Conservation (phyloP, 108 stramenopile genomes). For the Skeletonema grethae region DNA sequence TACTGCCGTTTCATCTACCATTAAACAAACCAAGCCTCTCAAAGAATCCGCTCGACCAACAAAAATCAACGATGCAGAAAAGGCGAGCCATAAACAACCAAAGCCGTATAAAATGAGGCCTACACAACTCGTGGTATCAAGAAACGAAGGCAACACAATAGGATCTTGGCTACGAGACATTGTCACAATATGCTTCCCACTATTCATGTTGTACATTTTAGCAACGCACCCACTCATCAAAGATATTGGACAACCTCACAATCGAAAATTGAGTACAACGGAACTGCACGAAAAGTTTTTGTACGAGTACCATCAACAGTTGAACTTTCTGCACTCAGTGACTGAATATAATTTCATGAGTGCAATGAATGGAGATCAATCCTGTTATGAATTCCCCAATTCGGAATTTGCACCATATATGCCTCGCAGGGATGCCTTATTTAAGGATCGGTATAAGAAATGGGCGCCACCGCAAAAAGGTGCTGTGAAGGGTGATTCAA, state of each 20-base stretch:
- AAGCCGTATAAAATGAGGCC: neutral
- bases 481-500: neutral
- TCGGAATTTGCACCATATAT: neutral
- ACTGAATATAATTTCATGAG: neutral
- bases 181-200: neutral
- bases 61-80: neutral
- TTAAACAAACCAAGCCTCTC: neutral
- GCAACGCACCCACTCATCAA: neutral
- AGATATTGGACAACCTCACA: neutral
- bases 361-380: neutral
- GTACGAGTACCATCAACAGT: neutral
- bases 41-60: neutral
- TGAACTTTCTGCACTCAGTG: neutral
- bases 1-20: neutral
- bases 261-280: neutral
- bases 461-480: neutral
- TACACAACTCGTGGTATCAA: neutral
- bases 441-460: neutral
- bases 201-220: neutral
- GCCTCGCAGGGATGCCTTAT: neutral
- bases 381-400: neutral
- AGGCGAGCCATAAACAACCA: neutral
- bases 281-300: neutral
- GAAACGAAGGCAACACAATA: neutral
- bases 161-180: conserved; percentile 1